Conservation (phyloP, 805 yeast species). For the Kazachstania taianensis region DNA sequence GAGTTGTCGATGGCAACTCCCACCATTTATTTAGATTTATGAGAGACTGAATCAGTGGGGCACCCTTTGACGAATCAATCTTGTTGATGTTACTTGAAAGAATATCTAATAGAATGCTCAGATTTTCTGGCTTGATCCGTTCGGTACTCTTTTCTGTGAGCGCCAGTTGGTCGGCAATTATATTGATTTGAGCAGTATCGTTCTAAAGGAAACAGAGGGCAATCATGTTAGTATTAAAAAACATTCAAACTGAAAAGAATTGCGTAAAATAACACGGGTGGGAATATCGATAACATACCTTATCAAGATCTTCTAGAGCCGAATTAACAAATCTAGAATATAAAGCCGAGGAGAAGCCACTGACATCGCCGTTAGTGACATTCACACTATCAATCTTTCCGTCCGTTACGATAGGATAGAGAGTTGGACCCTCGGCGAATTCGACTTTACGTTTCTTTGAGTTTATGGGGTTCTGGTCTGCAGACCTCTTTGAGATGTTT, state of each 20-base stretch:
- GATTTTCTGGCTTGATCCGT: constrained; percentile 41
- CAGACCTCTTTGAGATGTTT: constrained; percentile 18
- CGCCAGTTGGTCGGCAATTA: constrained; percentile 48
- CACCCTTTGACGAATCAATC: constrained; percentile 45
- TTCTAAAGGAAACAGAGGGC: constrained; percentile 19
- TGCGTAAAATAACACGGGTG: constrained; percentile 1
- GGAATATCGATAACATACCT: constrained; percentile 39
- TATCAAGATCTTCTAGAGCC: constrained; percentile 62
- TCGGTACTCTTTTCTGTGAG: constrained; percentile 45
- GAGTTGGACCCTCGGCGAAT: constrained; percentile 21
- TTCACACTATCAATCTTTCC: constrained; percentile 2
- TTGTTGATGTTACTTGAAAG: constrained; percentile 57
- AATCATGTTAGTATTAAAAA: constrained; percentile 12
- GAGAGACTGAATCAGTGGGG: constrained; percentile 48
- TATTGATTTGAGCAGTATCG: constrained; percentile 47
- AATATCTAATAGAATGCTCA: constrained; percentile 44
- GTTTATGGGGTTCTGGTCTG: constrained; percentile 12
- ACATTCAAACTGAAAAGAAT: constrained; percentile 2
- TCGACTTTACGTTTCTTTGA: constrained; percentile 27
- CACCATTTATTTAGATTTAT: constrained; percentile 57
- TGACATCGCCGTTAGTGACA: constrained; percentile 9
- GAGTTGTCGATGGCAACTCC: constrained; percentile 34
- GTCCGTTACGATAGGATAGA: constrained; percentile 7
- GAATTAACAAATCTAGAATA: constrained; percentile 43
- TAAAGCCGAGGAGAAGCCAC: constrained; percentile 29